Evolutionary conservation across 2,329 filamentous ascomycete species (phyloP).

Genomic region (Colletotrichum shisoi): DNA sequence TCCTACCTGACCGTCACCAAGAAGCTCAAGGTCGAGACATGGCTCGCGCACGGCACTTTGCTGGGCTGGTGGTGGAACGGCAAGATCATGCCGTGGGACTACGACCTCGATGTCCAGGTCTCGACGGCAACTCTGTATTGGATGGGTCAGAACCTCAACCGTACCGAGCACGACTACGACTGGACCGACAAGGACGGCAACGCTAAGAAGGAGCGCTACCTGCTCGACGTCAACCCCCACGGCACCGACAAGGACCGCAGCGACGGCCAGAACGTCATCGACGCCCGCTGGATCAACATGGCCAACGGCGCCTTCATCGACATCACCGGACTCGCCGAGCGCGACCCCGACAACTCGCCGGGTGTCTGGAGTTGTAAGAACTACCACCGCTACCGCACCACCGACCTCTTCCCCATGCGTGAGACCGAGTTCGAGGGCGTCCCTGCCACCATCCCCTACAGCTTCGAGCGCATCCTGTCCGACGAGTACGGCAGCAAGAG

Average conservation of each 20-base stretch:
- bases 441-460: constrained; percentile 72
- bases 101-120: constrained; percentile 84
- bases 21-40: constrained; percentile 75
- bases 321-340: constrained; percentile 78
- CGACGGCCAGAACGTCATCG: constrained; percentile 80
- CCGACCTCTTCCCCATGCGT: constrained; percentile 80
- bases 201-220: constrained; percentile 61
- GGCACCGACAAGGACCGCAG: constrained; percentile 67
- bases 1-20: constrained; percentile 75
- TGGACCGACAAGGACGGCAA: constrained; percentile 55
- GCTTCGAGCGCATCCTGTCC: constrained; percentile 69
- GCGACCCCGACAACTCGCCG: constrained; percentile 64
- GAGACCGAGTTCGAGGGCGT: constrained; percentile 78
- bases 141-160: constrained; percentile 72
- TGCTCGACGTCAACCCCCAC: constrained; percentile 81
- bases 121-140: constrained; percentile 70
- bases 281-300: constrained; percentile 82
- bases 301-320: constrained; percentile 82
- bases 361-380: constrained; percentile 84
- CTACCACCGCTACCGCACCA: constrained; percentile 72
- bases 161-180: constrained; percentile 68
- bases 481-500: constrained; percentile 72
- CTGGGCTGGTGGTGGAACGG: constrained; percentile 91
- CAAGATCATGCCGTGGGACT: constrained; percentile 82
- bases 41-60: constrained; percentile 85